Evolutionary conservation across 495 filamentous ascomycete genomes (phyloP), one percentile per base, ranked within the genome.

Genomic region (Aspergillus cavernicola): DNA sequence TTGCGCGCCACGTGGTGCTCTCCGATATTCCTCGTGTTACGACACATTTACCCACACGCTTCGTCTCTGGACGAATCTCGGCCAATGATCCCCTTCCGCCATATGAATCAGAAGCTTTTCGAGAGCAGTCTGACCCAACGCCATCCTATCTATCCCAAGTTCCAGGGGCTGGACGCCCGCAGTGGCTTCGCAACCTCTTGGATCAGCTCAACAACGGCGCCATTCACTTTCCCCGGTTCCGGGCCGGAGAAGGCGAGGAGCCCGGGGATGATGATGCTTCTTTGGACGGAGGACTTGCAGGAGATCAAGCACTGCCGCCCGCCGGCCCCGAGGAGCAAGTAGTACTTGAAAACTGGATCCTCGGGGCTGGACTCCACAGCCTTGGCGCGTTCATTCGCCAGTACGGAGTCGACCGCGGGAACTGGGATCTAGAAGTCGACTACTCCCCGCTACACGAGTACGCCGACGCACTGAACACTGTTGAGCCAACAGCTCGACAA

Each of bases 1-100:
- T 90, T 49, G 90, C 89, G 2, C 80, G 93, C 23, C 88, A 92
- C 65, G 79, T 92, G 18, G 80, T 92, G 41, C 73, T 96, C 4
- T 84, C 88, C 2, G 88, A 92, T 57, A 81, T 79, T 0, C 87
- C 84, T 0, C 63, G 58, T 23, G 74, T 75, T 4, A 77, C 68
- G 11, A 72, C 71, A 13, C 67, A 74, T 56, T 65, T 77, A 16
- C 74, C 74, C 5, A 59, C 53, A 28, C 68, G 64, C 15, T 77
- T 73, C 54, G 66, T 73, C 11, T 65, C 68, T 10, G 69, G 67
- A 20, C 71, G 68, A 18, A 65, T 77, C 11, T 77, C 74, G 2
- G 58, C 74, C 5, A 74, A 72, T 11, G 74, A 77, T 26, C 74
- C 74, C 28, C 66, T 77, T 12, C 74, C 74, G 20, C 74, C 74